phyloP scores from a whole-genome alignment of 495 filamentous ascomycete species.

The Hypoxylon trugodes region DNA sequence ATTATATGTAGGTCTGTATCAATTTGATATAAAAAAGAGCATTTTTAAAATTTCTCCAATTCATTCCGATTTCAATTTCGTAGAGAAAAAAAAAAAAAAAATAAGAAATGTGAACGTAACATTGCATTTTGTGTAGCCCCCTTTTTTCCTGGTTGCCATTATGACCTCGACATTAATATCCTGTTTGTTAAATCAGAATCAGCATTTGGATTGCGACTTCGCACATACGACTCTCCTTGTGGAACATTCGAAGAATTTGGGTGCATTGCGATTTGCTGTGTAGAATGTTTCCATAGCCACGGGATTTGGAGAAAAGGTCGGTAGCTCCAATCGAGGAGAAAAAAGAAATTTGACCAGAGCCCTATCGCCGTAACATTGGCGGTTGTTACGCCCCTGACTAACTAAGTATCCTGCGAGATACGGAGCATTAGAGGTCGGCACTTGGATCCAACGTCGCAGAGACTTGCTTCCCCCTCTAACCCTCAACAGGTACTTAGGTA shows the following conservation, averaged over 20 bases:
- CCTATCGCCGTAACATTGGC: conserved; percentile 23
- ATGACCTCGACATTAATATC: neutral
- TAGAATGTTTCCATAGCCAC: conserved; percentile 28
- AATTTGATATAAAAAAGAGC: neutral
- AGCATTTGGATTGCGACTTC: conserved; percentile 9
- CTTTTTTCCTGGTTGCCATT: neutral
- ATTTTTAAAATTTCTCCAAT: conserved; percentile 23
- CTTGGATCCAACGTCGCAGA: conserved; percentile 22
- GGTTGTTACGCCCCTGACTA: conserved; percentile 20
- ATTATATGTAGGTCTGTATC: neutral
- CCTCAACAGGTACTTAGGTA: too few relatives aligned
- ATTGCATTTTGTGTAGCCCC: conserved; percentile 14
- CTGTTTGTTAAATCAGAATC: conserved; percentile 1
- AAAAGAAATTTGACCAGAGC: conserved; percentile 13
- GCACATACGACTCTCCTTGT: conserved; percentile 21
- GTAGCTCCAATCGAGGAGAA: conserved; percentile 1
- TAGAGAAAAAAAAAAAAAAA: too few relatives aligned
- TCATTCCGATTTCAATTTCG: conserved; percentile 3
- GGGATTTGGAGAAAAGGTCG: conserved; percentile 38
- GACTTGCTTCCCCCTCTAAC: conserved; percentile 29
- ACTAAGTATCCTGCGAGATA: conserved; percentile 19
- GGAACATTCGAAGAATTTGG: neutral
- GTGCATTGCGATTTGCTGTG: conserved; percentile 15
- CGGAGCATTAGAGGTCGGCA: conserved; percentile 24
- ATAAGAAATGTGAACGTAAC: conserved; percentile 7